phyloP scores from a whole-genome alignment of 306 rosid genomes.

The Glycine latifolia region DNA sequence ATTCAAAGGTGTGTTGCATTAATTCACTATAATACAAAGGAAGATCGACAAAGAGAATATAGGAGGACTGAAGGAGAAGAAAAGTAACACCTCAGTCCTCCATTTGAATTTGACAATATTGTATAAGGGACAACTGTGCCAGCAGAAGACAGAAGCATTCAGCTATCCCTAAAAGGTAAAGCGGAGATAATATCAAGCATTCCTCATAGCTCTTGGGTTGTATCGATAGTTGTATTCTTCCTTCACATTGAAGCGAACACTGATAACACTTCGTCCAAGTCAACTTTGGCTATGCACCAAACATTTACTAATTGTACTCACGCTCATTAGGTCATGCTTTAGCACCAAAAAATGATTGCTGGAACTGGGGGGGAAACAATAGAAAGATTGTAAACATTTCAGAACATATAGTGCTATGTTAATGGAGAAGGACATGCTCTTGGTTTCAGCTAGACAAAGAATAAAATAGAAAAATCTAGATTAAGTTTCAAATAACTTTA shows the following conservation, averaged over 20 bases:
- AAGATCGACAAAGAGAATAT: not conserved
- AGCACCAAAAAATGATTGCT: conserved; percentile 57
- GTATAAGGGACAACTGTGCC: conserved; percentile 23
- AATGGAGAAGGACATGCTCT: too few species aligned
- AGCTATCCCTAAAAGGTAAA: not conserved
- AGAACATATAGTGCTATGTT: not conserved
- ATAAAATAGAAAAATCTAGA: too few species aligned
- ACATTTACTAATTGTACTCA: conserved; percentile 26
- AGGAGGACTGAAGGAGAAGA: conserved; percentile 30
- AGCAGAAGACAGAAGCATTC: conserved; percentile 33
- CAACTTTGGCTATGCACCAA: conserved; percentile 23
- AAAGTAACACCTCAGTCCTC: conserved; percentile 28
- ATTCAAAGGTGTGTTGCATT: conserved; percentile 7
- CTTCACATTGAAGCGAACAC: conserved; percentile 30
- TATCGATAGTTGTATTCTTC: conserved; percentile 10
- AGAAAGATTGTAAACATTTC: conserved; percentile 35
- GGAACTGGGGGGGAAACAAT: conserved; percentile 8
- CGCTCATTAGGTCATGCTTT: conserved; percentile 43
- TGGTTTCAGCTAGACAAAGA: too few species aligned
- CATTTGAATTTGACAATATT: conserved; percentile 29
- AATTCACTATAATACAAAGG: conserved; percentile 21
- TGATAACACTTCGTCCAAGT: conserved; percentile 26
- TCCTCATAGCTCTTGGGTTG: conserved; percentile 24
- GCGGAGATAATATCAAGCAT: not conserved
- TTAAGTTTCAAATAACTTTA: too few species aligned